These are phyloP conservation scores for Suillus occidentalis DNA, from an alignment of 768 basidiomycete species.

Conservation along the genomic window DNA sequence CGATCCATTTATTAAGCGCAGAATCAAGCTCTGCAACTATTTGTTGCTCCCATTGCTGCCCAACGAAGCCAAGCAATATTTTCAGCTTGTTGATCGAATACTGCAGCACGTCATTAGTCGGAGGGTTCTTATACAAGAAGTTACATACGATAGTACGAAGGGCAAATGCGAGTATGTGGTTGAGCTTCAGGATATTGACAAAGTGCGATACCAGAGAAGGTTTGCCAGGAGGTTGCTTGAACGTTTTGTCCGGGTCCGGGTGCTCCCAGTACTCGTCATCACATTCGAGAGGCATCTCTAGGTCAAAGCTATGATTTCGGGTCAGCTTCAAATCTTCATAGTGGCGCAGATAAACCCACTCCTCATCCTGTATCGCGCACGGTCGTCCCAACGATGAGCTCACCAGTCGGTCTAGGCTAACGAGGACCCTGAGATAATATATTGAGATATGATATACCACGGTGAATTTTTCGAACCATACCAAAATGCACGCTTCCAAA, in stretches of 20 bases:
- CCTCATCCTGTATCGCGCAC: constrained; percentile 67
- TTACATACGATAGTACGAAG: constrained; percentile 57
- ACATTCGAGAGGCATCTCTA: constrained; percentile 61
- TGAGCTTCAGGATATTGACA: constrained; percentile 52
- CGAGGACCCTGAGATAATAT: constrained; percentile 24
- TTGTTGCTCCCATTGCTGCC: constrained; percentile 60
- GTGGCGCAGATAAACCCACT: constrained; percentile 41
- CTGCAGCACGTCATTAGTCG: constrained; percentile 33
- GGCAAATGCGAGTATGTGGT: constrained; percentile 62
- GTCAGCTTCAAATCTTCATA: constrained; percentile 1
- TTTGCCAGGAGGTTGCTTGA: constrained; percentile 63
- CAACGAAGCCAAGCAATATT: constrained; percentile 48
- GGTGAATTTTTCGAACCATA: constrained; percentile 17
- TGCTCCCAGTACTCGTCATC: constrained; percentile 71
- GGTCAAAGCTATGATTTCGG: constrained; percentile 48
- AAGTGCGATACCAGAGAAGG: constrained; percentile 57
- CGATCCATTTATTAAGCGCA: constrained; percentile 76
- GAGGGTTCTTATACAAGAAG: neutral
- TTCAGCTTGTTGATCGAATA: constrained; percentile 72
- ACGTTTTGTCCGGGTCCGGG: constrained; percentile 45
- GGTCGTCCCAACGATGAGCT: constrained; percentile 63
- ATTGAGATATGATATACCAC: neutral
- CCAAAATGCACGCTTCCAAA: constrained; percentile 61
- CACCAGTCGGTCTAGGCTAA: constrained; percentile 30
- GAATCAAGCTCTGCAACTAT: constrained; percentile 74